These are phyloP conservation scores for Curvularia eragrostidis DNA, from an alignment of 2,329 filamentous ascomycete genomes.

Conservation along the genomic window DNA sequence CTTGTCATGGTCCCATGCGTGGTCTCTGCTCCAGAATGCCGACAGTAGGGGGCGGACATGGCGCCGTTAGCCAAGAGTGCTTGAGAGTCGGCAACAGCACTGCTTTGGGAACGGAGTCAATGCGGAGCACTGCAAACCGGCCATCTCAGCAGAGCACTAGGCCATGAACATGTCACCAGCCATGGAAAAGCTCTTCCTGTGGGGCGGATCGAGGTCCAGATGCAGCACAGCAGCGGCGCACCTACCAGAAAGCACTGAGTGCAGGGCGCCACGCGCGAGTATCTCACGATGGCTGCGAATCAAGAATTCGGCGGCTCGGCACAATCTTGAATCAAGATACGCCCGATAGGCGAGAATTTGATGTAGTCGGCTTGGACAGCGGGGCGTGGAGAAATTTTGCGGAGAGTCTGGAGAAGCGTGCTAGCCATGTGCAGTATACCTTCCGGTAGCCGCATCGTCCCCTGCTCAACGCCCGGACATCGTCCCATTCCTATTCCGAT, in stretches of 20 bases:
- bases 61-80: constrained; percentile 32
- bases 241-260: constrained; percentile 21
- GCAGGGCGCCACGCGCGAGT: constrained; percentile 7
- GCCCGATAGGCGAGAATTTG: constrained; percentile 6
- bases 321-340: constrained; percentile 11
- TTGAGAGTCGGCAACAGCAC: constrained; percentile 20
- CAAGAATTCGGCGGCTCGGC: constrained; percentile 8
- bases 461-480: constrained; percentile 15
- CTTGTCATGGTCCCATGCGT: constrained; percentile 25
- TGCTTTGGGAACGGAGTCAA: constrained; percentile 13
- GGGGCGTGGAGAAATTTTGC: constrained; percentile 23
- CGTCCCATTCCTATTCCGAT: constrained; percentile 25
- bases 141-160: constrained; percentile 2
- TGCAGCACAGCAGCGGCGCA: constrained; percentile 24
- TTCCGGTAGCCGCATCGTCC: constrained; percentile 14
- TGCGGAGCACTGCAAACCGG: constrained; percentile 2
- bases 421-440: constrained; percentile 17
- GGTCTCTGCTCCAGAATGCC: constrained; percentile 10
- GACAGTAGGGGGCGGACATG: constrained; percentile 19
- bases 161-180: constrained; percentile 2
- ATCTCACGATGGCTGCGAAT: constrained; percentile 14
- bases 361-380: constrained; percentile 10
- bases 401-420: constrained; percentile 25
- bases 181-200: constrained; percentile 10
- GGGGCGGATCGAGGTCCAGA: constrained; percentile 26